Conservation (phyloP, 306 rosid species). For the Purshia tridentata region DNA sequence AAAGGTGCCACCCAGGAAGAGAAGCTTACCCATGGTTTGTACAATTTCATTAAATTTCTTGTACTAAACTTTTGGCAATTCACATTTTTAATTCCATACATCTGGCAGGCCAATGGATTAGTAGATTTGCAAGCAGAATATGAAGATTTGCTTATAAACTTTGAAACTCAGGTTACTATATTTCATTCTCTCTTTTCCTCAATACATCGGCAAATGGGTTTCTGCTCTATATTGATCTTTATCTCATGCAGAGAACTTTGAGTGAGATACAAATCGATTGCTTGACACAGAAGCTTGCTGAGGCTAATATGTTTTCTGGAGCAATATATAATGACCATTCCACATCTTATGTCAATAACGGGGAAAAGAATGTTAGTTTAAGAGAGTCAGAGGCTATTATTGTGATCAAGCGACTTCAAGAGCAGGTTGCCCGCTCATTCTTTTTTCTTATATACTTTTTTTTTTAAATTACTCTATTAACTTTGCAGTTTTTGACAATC, state of each 20-base stretch:
- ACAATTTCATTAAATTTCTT: slow-evolving; percentile 21
- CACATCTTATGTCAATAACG: slow-evolving; percentile 34
- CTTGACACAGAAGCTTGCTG: slow-evolving; percentile 53
- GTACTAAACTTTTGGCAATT: slow-evolving; percentile 21
- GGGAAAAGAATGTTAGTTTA: slow-evolving; percentile 43
- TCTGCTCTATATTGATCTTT: slow-evolving; percentile 8
- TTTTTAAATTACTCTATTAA: neutral
- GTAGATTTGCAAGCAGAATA: slow-evolving; percentile 58
- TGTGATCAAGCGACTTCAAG: slow-evolving; percentile 86
- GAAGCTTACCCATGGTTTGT: slow-evolving; percentile 61
- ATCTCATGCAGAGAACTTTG: slow-evolving; percentile 58
- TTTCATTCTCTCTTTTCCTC: slow-evolving; percentile 17
- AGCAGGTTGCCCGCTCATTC: slow-evolving; percentile 48
- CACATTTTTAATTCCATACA: slow-evolving; percentile 25
- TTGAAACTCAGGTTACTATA: slow-evolving; percentile 62
- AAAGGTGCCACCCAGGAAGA: slow-evolving; percentile 59
- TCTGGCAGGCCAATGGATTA: slow-evolving; percentile 63
- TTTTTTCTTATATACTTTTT: neutral
- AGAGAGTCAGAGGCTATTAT: slow-evolving; percentile 69
- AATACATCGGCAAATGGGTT: neutral
- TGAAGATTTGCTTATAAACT: slow-evolving; percentile 63
- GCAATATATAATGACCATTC: slow-evolving; percentile 31
- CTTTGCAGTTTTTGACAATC: slow-evolving; percentile 1
- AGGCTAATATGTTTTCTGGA: slow-evolving; percentile 35
- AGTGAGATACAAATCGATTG: slow-evolving; percentile 67